These are phyloP conservation scores for Acorus gramineus DNA, from an alignment of 106 monocot species.

Conservation along the genomic window DNA sequence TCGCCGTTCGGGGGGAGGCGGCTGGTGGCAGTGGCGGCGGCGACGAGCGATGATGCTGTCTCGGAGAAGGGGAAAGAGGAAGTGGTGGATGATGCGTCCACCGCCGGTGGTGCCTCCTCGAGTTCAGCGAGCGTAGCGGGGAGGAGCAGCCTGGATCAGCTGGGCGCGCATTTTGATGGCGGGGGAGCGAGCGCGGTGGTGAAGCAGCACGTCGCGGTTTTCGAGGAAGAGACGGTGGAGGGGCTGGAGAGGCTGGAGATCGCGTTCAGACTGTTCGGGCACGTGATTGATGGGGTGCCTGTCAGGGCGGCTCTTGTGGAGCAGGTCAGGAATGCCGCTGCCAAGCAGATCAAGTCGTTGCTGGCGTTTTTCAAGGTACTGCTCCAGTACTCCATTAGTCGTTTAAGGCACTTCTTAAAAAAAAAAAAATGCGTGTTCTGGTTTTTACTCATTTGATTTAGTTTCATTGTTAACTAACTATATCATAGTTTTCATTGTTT, in stretches of 20 bases:
- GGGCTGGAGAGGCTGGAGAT: conserved; percentile 69
- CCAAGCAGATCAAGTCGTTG: conserved; percentile 70
- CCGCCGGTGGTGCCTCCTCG: conserved; percentile 22
- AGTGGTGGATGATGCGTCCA: conserved; percentile 31
- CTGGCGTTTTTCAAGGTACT: conserved; percentile 77
- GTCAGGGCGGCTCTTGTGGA: conserved; percentile 37
- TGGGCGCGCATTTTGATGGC: conserved; percentile 7
- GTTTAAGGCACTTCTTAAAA: neutral
- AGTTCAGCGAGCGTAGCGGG: conserved; percentile 15
- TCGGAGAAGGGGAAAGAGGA: conserved; percentile 37
- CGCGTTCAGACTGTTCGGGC: conserved; percentile 60
- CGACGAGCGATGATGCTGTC: too few relatives aligned
- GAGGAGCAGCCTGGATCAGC: conserved; percentile 48
- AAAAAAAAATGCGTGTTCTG: too few relatives aligned
- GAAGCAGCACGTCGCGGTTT: conserved; percentile 23
- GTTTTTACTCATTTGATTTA: neutral
- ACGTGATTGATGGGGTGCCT: conserved; percentile 28
- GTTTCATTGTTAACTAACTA: too few relatives aligned
- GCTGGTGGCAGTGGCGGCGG: conserved; percentile 38
- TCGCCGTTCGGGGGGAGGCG: conserved; percentile 46
- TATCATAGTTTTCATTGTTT: too few relatives aligned
- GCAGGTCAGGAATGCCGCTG: conserved; percentile 43
- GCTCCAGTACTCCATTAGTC: neutral
- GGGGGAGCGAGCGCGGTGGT: conserved; percentile 11
- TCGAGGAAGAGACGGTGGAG: conserved; percentile 66